Percentiles rank a stretch among this genome's conserved stretches.
Conservation (phyloP, 495 filamentous ascomycete genomes). For the Podospora appendiculata region DNA sequence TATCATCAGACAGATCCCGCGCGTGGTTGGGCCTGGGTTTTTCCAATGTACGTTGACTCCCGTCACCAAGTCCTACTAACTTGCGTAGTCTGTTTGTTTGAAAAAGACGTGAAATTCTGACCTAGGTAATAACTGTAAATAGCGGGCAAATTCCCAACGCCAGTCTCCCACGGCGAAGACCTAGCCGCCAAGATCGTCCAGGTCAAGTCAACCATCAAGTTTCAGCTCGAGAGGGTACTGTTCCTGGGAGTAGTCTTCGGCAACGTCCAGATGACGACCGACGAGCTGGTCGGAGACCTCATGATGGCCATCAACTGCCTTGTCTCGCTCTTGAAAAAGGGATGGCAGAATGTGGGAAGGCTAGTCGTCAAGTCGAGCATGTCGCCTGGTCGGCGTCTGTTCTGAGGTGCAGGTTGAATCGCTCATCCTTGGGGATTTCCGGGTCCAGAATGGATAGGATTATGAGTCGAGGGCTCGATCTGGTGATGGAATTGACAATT, state of each 20-base stretch:
- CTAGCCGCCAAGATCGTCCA: constrained; percentile 82
- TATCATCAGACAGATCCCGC: constrained; percentile 94
- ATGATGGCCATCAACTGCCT: constrained; percentile 93
- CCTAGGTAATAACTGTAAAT: too few relatives aligned
- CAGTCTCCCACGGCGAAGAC: constrained; percentile 84
- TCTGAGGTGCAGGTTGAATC: constrained; percentile 51
- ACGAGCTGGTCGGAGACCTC: constrained; percentile 87
- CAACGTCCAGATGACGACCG: constrained; percentile 88
- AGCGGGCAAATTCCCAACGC: constrained; percentile 96
- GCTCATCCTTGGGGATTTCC: background rate
- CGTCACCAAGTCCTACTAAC: too few relatives aligned
- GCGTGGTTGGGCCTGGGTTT: constrained; percentile 94
- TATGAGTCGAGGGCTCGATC: too few relatives aligned
- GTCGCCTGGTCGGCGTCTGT: constrained; percentile 86
- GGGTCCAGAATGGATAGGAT: too few relatives aligned
- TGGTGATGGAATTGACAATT: too few relatives aligned
- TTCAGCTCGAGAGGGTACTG: constrained; percentile 97
- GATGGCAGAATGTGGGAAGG: constrained; percentile 97
- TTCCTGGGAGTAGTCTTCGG: constrained; percentile 95
- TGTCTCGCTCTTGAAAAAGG: constrained; percentile 94
- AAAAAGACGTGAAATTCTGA: too few relatives aligned
- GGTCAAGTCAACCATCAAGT: constrained; percentile 98
- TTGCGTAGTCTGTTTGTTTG: too few relatives aligned
- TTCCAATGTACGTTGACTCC: constrained; percentile 81
- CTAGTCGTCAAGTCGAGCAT: constrained; percentile 97